Evolutionary conservation across 2,329 filamentous ascomycete species (phyloP).

Genomic region (Stagonosporopsis vannaccii): DNA sequence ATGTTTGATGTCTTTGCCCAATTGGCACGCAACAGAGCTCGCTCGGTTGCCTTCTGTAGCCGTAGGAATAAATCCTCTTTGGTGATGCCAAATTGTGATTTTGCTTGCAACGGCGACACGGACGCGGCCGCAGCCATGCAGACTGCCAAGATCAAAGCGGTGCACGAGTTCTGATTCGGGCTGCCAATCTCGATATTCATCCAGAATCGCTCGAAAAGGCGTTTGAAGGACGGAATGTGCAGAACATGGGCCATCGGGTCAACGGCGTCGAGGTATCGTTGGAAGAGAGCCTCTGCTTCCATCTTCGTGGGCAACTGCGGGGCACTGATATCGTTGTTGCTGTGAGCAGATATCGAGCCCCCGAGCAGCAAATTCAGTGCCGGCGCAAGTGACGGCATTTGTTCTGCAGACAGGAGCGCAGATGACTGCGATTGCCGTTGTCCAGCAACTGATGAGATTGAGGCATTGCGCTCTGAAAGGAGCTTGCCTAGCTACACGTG

Average conservation of each 20-base stretch:
- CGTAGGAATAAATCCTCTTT: conserved; percentile 48
- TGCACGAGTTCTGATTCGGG: conserved; percentile 47
- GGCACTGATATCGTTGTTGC: conserved; percentile 38
- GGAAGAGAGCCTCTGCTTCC: conserved; percentile 46
- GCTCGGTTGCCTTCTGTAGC: conserved; percentile 48
- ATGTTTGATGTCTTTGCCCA: conserved; percentile 51
- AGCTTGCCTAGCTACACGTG: conserved; percentile 48
- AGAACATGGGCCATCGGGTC: conserved; percentile 49
- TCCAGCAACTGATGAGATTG: conserved; percentile 44
- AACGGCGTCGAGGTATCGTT: conserved; percentile 47
- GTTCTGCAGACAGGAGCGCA: conserved; percentile 45
- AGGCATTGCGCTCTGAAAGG: conserved; percentile 43
- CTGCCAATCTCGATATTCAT: conserved; percentile 47
- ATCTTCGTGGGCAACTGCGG: conserved; percentile 45
- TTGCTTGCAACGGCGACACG: conserved; percentile 48
- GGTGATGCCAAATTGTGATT: conserved; percentile 49
- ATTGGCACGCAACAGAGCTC: conserved; percentile 46
- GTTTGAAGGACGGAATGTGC: conserved; percentile 48
- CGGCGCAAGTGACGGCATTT: conserved; percentile 48
- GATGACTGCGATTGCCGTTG: conserved; percentile 47
- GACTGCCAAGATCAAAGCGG: conserved; percentile 46
- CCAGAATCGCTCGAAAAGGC: conserved; percentile 49
- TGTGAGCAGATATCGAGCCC: conserved; percentile 38
- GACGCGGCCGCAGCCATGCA: conserved; percentile 50
- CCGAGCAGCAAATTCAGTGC: conserved; percentile 46